Evolutionary conservation across 2,329 filamentous ascomycete genomes (phyloP), one percentile per base, ranked within the genome.

Genomic region (Phialophora macrospora): DNA sequence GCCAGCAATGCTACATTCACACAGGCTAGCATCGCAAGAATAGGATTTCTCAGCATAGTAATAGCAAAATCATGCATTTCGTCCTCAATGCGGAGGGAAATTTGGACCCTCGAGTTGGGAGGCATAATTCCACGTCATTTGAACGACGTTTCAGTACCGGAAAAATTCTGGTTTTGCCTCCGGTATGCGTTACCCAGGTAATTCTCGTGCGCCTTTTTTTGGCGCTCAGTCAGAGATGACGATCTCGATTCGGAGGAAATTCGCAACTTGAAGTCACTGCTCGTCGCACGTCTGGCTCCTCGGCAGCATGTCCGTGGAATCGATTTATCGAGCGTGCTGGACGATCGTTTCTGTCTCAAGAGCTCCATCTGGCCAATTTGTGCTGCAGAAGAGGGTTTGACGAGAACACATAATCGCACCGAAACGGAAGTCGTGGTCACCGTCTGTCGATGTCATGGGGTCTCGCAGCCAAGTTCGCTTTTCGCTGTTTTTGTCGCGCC

Each of bases 391-490:
- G 38, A 7, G 17, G 17, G n/a, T 49, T 22, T 9, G 46, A 12
- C 48, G 9, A 51, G 14, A 9, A 14, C 48, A 51, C 48, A 51
- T 51, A 51, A 51, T 51, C 48, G 48, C 48, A 51, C 60, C 4
- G 55, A 62, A 62, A 48, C 9, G 60, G 60, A 55, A 62, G 60
- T 62, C 51, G 52, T 62, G 58, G 48, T 22, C 46, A 24, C 20
- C 17, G 48, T 51, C 48, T 24, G 22, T 28, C 48, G 20, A 22
- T 51, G 52, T 28, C 52, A 55, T 55, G 24, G 52, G 24, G 3
- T 34, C 52, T 28, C 24, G 20, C 9, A 49, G 41, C 17, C 44
- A 30, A 49, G 56, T 32, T 38, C 28, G 46, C 28, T 54, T 46
- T 60, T 60, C 58, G 46, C 58, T 38, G 11, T 54, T 52, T 52